Percentiles rank a stretch among this genome's conserved stretches.
These are phyloP conservation scores for Aspergillus fumigatus DNA, from an alignment of 2,329 filamentous ascomycete species.

Conservation along the genomic window DNA sequence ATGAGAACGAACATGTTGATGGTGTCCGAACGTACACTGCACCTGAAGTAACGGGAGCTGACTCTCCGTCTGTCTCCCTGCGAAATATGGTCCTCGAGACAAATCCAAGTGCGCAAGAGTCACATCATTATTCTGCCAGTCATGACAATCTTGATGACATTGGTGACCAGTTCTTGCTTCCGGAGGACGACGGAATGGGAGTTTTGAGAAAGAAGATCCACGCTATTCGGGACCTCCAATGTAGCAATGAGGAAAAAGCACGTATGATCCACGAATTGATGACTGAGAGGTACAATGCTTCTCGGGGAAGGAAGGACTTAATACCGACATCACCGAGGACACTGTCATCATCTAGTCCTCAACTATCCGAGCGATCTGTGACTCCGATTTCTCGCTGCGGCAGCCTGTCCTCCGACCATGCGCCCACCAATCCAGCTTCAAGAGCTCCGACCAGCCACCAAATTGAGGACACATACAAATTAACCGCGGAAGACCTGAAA, in stretches of 20 bases:
- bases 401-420: conserved; percentile 25
- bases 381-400: conserved; percentile 30
- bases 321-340: conserved; percentile 8
- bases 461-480: conserved; percentile 33
- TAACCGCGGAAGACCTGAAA: conserved; percentile 53
- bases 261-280: conserved; percentile 66
- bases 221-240: conserved; percentile 59
- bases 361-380: conserved; percentile 21
- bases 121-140: conserved; percentile 1
- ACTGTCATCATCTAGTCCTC: conserved; percentile 23
- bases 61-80: not conserved
- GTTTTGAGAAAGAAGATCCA: conserved; percentile 63
- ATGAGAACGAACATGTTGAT: not conserved
- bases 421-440: conserved; percentile 21
- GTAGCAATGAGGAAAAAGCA: conserved; percentile 62
- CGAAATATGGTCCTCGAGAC: conserved; percentile 1
- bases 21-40: not conserved
- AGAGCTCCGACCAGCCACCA: conserved; percentile 24
- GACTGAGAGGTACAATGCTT: conserved; percentile 61
- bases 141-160: conserved; percentile 13
- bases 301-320: conserved; percentile 29
- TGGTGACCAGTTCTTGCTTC: conserved; percentile 40
- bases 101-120: not conserved
- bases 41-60: not conserved
- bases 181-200: conserved; percentile 76